phyloP scores from a whole-genome alignment of 2,329 filamentous ascomycete species.

The Grosmannia huntii region DNA sequence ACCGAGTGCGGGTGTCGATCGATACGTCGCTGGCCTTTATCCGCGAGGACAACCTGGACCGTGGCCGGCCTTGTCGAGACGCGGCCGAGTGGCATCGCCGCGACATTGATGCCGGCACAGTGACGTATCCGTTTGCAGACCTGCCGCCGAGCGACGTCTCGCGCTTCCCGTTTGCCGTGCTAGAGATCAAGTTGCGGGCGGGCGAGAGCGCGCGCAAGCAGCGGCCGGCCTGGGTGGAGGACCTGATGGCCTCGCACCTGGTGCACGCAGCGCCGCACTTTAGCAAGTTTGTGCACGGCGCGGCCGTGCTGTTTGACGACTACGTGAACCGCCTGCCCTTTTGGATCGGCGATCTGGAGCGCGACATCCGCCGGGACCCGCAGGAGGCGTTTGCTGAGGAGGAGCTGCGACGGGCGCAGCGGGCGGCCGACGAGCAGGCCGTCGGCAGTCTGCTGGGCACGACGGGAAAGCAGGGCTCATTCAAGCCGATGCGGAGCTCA shows the following conservation, averaged over 20 bases:
- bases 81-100: conserved; percentile 80
- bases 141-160: conserved; percentile 86
- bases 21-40: conserved; percentile 90
- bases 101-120: conserved; percentile 72
- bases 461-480: conserved; percentile 35
- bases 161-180: conserved; percentile 77
- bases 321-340: conserved; percentile 93
- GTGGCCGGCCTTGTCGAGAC: conserved; percentile 75
- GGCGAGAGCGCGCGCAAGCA: conserved; percentile 44
- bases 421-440: conserved; percentile 74
- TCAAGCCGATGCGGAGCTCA: conserved; percentile 50
- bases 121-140: conserved; percentile 77
- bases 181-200: conserved; percentile 83
- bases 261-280: conserved; percentile 83
- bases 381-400: conserved; percentile 84
- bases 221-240: conserved; percentile 74
- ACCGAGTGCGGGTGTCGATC: conserved; percentile 80
- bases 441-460: conserved; percentile 73
- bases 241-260: conserved; percentile 84
- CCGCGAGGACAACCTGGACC: conserved; percentile 62
- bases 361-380: conserved; percentile 87
- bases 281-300: conserved; percentile 93
- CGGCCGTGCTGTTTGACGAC: conserved; percentile 85
- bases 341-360: conserved; percentile 86
- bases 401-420: conserved; percentile 68